phyloP scores from a whole-genome alignment of 2,329 filamentous ascomycete genomes.

The Venturia asperata region DNA sequence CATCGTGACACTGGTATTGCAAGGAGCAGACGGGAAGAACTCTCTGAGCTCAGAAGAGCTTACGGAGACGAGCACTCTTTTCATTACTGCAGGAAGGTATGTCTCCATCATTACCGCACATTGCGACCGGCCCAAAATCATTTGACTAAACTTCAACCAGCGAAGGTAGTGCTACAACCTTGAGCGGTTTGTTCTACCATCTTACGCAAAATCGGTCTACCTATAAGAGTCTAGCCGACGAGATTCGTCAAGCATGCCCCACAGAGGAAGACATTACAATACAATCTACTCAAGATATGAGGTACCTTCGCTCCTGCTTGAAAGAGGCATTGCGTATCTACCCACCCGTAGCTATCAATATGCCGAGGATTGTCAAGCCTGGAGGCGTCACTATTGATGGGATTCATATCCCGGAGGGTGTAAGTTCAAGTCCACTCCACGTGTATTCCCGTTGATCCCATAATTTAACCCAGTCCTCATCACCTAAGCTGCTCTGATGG shows the following conservation, averaged over 20 bases:
- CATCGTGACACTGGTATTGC: background rate
- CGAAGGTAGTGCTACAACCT: slow-evolving; percentile 16
- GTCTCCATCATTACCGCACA: background rate
- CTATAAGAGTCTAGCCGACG: background rate
- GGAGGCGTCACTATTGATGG: slow-evolving; percentile 20
- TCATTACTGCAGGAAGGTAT: slow-evolving; percentile 20
- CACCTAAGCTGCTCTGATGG: too few species aligned
- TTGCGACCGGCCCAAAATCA: too few species aligned
- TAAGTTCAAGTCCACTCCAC: background rate
- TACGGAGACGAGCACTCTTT: slow-evolving; percentile 23
- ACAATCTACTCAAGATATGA: background rate
- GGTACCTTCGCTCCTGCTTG: slow-evolving; percentile 6
- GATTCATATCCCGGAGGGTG: background rate
- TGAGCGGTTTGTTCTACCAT: slow-evolving; percentile 10
- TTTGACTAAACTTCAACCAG: background rate
- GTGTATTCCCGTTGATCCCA: background rate
- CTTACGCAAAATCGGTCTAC: background rate
- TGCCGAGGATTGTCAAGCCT: slow-evolving; percentile 27
- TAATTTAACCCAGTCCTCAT: background rate
- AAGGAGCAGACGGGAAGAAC: background rate
- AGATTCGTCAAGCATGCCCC: slow-evolving; percentile 8
- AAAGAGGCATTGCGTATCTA: slow-evolving; percentile 13
- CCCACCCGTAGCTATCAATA: slow-evolving; percentile 25
- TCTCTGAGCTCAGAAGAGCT: slow-evolving; percentile 17
- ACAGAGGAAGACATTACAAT: slow-evolving; percentile 7